A percentile compares a stretch with the other conserved stretches of the same genome.
phyloP scores from a whole-genome alignment of 441 rosid species.

The Adansonia gregorii region DNA sequence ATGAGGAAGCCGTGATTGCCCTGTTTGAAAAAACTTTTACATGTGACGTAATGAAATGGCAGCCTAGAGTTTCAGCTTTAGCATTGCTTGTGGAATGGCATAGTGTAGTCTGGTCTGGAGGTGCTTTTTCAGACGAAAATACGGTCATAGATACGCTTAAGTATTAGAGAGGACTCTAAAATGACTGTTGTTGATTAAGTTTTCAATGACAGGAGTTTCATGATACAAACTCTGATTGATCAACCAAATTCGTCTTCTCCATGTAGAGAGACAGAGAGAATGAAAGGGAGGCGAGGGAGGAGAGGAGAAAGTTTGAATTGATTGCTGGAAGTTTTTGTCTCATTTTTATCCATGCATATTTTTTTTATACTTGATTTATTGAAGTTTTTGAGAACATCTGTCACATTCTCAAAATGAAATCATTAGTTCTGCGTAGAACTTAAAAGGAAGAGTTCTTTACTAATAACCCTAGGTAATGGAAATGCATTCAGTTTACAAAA shows the following conservation, averaged over 20 bases:
- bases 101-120: neutral
- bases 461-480: neutral
- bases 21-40: neutral
- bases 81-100: neutral
- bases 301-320: slow-evolving; percentile 1
- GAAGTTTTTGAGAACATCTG: neutral
- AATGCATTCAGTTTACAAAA: neutral
- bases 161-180: neutral
- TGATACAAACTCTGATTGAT: neutral
- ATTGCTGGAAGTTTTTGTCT: slow-evolving; percentile 1
- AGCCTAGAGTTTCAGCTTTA: neutral
- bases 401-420: neutral
- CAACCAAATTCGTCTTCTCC: neutral
- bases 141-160: neutral
- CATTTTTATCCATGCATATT: neutral
- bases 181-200: neutral
- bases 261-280: neutral
- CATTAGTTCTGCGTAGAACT: neutral
- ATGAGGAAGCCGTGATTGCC: neutral
- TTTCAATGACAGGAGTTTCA: neutral
- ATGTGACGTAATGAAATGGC: neutral
- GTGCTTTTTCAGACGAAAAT: neutral
- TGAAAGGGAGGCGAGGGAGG: neutral
- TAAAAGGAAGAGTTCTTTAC: neutral
- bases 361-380: neutral